phyloP scores from a whole-genome alignment of 1,284 basidiomycete species.

The Ustilago curta region DNA sequence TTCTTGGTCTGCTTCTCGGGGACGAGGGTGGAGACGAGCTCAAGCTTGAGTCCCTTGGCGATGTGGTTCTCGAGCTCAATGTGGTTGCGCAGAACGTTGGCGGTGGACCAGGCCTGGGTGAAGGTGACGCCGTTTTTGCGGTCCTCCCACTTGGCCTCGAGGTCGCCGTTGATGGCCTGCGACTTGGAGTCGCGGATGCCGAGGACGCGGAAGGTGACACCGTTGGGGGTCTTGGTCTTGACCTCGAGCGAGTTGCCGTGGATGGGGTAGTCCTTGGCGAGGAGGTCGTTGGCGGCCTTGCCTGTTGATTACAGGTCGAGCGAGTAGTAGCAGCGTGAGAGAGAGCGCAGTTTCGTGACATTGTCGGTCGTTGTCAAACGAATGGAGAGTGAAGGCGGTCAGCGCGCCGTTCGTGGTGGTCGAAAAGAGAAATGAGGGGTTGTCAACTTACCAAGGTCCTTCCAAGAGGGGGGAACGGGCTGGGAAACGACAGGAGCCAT shows the following conservation, averaged over 20 bases:
- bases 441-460: conserved; percentile 76
- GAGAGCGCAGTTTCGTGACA: background rate
- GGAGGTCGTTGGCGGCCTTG: conserved; percentile 89
- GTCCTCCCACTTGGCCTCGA: conserved; percentile 69
- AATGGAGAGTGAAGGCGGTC: background rate
- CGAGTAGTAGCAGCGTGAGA: background rate
- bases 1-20: conserved; percentile 79
- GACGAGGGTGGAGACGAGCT: conserved; percentile 84
- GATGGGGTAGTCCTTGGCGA: conserved; percentile 93
- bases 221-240: conserved; percentile 89
- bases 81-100: conserved; percentile 87
- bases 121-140: conserved; percentile 67
- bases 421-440: background rate
- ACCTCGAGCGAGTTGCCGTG: conserved; percentile 76
- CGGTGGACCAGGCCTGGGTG: conserved; percentile 80
- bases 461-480: conserved; percentile 68
- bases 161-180: conserved; percentile 67
- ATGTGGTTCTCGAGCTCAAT: conserved; percentile 98
- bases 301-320: conserved; percentile 5
- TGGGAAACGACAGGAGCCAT: conserved; percentile 52
- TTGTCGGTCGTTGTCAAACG: background rate
- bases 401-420: background rate
- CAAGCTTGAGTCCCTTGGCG: conserved; percentile 95
- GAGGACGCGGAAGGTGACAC: conserved; percentile 71
- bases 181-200: conserved; percentile 68